Evolutionary conservation across 2,329 filamentous ascomycete genomes (phyloP).

Genomic region (Neonectria ditissima): DNA sequence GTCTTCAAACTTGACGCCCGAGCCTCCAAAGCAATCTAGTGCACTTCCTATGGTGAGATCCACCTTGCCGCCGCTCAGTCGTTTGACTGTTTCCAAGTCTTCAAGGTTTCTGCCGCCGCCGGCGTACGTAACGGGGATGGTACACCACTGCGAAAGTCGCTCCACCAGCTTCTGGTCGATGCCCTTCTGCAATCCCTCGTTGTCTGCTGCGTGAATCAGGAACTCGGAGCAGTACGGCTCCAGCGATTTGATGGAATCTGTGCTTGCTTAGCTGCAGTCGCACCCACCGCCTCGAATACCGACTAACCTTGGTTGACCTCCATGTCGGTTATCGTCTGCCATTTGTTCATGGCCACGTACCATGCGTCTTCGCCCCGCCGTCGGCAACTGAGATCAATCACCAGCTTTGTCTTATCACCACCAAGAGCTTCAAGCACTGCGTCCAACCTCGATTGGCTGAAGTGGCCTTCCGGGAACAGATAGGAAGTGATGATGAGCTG

Average conservation of each 20-base stretch:
- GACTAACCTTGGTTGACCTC: slow-evolving; percentile 87
- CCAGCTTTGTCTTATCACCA: slow-evolving; percentile 82
- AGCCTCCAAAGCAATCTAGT: slow-evolving; percentile 93
- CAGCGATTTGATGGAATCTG: slow-evolving; percentile 82
- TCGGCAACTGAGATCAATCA: slow-evolving; percentile 95
- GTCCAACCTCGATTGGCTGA: slow-evolving; percentile 81
- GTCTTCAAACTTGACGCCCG: slow-evolving; percentile 86
- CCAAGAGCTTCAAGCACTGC: slow-evolving; percentile 79
- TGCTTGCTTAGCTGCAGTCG: slow-evolving; percentile 27
- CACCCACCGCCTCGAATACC: slow-evolving; percentile 30
- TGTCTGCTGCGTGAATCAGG: slow-evolving; percentile 95
- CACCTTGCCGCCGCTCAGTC: slow-evolving; percentile 81
- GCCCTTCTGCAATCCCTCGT: slow-evolving; percentile 91
- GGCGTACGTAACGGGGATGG: slow-evolving; percentile 94
- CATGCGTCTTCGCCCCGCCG: slow-evolving; percentile 77
- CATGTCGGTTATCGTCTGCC: slow-evolving; percentile 98
- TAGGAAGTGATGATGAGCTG: slow-evolving; percentile 98
- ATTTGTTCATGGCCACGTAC: slow-evolving; percentile 99
- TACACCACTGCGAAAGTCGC: slow-evolving; percentile 85
- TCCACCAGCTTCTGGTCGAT: slow-evolving; percentile 88
- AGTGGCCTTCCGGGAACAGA: slow-evolving; percentile 86
- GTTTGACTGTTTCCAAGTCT: slow-evolving; percentile 85
- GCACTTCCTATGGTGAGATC: slow-evolving; percentile 97
- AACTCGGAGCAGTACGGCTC: slow-evolving; percentile 97
- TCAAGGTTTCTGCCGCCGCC: slow-evolving; percentile 87